Base-by-base conservation (phyloP, 106 monocot species). In the Alisma plantagoaquatica region DNA sequence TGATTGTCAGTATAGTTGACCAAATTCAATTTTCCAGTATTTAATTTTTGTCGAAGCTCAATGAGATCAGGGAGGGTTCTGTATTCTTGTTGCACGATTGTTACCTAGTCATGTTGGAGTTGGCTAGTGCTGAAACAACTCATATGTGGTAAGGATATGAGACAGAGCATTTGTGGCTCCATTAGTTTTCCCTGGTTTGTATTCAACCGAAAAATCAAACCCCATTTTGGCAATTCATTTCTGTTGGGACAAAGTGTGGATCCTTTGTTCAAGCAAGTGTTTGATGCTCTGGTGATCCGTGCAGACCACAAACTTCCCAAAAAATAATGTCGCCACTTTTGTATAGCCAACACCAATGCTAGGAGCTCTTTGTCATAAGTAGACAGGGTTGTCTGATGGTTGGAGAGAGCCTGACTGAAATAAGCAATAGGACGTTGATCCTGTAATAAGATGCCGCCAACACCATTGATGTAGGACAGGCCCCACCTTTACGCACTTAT, bases 301-400 rank as follows among this genome's bases (percentile, higher is more conserved):
- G 0, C 26, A 14, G 12, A 51, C 17, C 51, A 26, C 35, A 38
- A 63, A 63, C 2, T 12, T 31, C 1, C 31, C 10, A 1, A 23
- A 30, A 0, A 50, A n/a, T n/a, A n/a, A n/a, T n/a, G 10, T 1
- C 31, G 3, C 62, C 62, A 63, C 18, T 38, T 49, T 6, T 31
- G 11, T 5, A 63, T 28, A 3, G 54, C 43, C 18, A 10, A 1
- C 15, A 21, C 0, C 1, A 22, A 15, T 0, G 51, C 51, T 9
- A 24, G 11, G 12, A 51, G 9, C 6, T 51, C 51, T n/a, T 51
- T 52, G 2, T 25, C 29, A 2, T 27, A 52, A 1, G 51, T 52
- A 0, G 51, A 52, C 0, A 2, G 3, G 0, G 20, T 16, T 16
- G 5, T 8, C 0, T 27, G 0, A 23, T 3, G 26, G 1, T 1